Evolutionary conservation across 2,329 filamentous ascomycete genomes (phyloP).

Genomic region (Colletotrichum neosansevieriae): DNA sequence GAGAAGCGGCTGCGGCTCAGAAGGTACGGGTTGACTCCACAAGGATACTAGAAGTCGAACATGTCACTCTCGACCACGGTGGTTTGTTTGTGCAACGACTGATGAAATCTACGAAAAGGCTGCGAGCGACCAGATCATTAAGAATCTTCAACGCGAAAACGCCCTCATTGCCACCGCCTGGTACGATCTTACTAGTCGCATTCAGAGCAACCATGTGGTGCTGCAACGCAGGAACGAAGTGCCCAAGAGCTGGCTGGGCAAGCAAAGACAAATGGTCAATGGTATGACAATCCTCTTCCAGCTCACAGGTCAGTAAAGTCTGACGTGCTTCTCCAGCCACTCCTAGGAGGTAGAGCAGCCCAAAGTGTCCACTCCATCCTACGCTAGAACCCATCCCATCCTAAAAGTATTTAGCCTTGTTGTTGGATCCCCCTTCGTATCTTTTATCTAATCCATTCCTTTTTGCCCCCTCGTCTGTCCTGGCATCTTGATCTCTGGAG

Average conservation of each 20-base stretch:
- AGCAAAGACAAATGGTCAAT: slow-evolving; percentile 80
- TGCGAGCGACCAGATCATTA: slow-evolving; percentile 67
- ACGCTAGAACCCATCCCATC: background rate
- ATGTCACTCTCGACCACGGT: background rate
- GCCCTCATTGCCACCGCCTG: slow-evolving; percentile 84
- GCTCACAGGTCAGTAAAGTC: slow-evolving; percentile 8
- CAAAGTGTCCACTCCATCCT: slow-evolving; percentile 9
- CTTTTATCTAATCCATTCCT: background rate
- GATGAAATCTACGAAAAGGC: slow-evolving; percentile 51
- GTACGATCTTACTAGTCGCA: slow-evolving; percentile 82
- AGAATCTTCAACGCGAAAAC: slow-evolving; percentile 82
- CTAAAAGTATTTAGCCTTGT: background rate
- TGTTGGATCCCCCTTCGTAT: background rate
- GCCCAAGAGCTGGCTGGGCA: slow-evolving; percentile 86
- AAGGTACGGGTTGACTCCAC: slow-evolving; percentile 58
- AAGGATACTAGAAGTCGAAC: background rate
- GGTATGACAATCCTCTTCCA: slow-evolving; percentile 51
- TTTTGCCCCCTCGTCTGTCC: background rate
- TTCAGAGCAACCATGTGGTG: slow-evolving; percentile 87
- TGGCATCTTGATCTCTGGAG: slow-evolving; percentile 7
- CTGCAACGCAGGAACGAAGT: slow-evolving; percentile 80
- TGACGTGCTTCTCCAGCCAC: slow-evolving; percentile 40
- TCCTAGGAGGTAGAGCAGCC: slow-evolving; percentile 40
- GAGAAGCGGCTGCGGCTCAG: slow-evolving; percentile 61
- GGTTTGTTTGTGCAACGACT: background rate